Evolutionary conservation across 225 moss, liverwort and hornwort species (phyloP), one percentile per base, ranked within the genome.

Genomic region (Bryoerythrophyllum caledonicum): DNA sequence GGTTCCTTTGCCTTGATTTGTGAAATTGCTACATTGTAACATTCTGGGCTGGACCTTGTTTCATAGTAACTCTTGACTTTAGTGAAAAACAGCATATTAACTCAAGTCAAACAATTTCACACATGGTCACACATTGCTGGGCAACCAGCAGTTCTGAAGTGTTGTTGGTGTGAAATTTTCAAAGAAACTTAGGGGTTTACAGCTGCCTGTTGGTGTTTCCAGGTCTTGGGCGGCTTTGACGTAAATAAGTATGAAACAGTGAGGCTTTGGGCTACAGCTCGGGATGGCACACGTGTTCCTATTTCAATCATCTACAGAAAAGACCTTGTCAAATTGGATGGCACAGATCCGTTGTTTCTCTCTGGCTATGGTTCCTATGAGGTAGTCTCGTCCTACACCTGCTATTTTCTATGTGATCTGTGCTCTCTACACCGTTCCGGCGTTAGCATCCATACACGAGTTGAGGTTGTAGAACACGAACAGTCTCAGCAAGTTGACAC

Each of bases 351-450:
- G 6, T 74, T 96, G 68, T 76, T 96, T 78, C 84, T 96, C 24
- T 88, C 91, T 79, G 96, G 96, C 57, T 96, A 96, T 76, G 96
- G 96, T 46, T 92, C 96, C 34, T 96, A 96, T 68, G 96, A 96
- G 92, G 94, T 96, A 90, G 52, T 71, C 28, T 76, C 65, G 44
- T 69, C 19, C 40, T 58, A 20, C 30, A 60, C 37, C 25, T 74
- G 67, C 10, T 56, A 61, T 65, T 58, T 7, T 60, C 43, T 8
- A 32, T 61, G 35, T 52, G 19, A 43, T 43, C 24, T 34, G 63
- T 51, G 17, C 14, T 46, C 37, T 43, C 60, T 10, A 40, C 59
- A 69, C 38, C 27, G 23, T 54, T 71, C 49, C n/a, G 16, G 77
- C 28, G 21, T 9, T 15, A 65, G 56, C 61, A 61, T 70, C 35